A percentile compares a stretch with the other conserved stretches of the same genome.
These are phyloP conservation scores for Ophiostoma australiae DNA, from an alignment of 2,329 filamentous ascomycete species.

Conservation along the genomic window DNA sequence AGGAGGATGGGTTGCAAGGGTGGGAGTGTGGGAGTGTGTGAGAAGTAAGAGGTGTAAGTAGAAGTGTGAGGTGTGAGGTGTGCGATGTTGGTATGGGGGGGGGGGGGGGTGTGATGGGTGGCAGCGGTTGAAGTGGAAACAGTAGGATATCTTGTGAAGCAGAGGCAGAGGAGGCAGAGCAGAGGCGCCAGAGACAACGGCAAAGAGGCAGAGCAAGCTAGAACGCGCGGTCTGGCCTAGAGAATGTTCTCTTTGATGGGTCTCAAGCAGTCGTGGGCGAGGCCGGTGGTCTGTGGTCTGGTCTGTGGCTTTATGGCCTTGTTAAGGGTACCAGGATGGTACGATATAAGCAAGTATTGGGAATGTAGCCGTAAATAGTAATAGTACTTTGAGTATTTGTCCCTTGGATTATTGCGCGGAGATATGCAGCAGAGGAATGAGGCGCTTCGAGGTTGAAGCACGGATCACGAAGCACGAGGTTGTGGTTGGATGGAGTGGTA, in stretches of 20 bases:
- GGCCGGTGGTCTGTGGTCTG: neutral
- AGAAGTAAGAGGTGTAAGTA: neutral
- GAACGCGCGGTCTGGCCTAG: slow-evolving; percentile 5
- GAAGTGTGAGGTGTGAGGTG: neutral
- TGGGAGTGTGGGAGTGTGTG: neutral
- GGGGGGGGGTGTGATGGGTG: neutral
- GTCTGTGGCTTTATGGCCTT: slow-evolving; percentile 8
- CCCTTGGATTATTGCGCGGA: too few relatives aligned
- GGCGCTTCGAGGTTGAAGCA: slow-evolving; percentile 2
- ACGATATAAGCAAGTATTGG: slow-evolving; percentile 9
- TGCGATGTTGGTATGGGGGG: neutral
- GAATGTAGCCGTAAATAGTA: neutral
- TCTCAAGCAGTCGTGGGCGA: neutral
- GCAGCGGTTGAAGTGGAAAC: neutral
- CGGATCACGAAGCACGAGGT: neutral
- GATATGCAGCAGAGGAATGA: neutral
- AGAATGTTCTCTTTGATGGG: slow-evolving; percentile 10
- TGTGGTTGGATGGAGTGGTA: neutral
- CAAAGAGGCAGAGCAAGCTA: neutral
- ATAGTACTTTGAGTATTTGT: neutral
- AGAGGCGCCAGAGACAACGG: neutral
- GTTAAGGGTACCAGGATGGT: neutral
- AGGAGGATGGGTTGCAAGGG: slow-evolving; percentile 3
- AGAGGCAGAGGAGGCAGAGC: neutral
- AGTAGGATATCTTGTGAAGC: neutral